Conservation (phyloP, 345 rosid species). For the Triadica sebifera region DNA sequence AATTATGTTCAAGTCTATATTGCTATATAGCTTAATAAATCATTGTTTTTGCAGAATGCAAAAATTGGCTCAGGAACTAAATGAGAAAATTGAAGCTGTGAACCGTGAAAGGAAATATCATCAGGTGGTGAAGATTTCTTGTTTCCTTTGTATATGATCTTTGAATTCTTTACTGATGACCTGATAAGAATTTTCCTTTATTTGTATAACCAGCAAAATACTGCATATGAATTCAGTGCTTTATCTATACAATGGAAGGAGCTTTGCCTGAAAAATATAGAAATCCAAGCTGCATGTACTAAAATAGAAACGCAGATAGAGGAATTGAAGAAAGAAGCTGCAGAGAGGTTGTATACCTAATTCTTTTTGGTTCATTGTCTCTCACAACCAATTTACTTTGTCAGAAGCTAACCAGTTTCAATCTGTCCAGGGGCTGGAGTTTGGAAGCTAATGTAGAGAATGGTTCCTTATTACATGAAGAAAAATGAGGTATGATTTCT, state of each 20-base stretch:
- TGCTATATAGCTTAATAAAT: background rate
- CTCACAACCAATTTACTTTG: constrained; percentile 2
- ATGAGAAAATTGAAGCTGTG: constrained; percentile 81
- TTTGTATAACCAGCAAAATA: constrained; percentile 61
- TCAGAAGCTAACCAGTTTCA: constrained; percentile 21
- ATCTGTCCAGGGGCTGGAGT: constrained; percentile 67
- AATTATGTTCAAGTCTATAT: background rate
- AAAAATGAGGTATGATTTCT: constrained; percentile 25
- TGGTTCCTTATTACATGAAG: constrained; percentile 33
- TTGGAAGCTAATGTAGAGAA: constrained; percentile 61
- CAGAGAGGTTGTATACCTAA: constrained; percentile 53
- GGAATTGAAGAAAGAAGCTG: constrained; percentile 63
- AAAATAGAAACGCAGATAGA: constrained; percentile 55
- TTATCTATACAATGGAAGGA: too few species aligned
- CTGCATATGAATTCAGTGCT: constrained; percentile 85
- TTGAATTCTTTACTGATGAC: constrained; percentile 5
- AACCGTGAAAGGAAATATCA: constrained; percentile 92
- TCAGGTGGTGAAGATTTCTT: constrained; percentile 55
- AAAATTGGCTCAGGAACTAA: constrained; percentile 71
- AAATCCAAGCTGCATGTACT: constrained; percentile 75
- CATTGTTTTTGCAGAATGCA: constrained; percentile 56
- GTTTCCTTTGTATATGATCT: background rate
- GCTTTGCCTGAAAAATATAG: constrained; percentile 79
- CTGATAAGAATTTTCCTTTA: constrained; percentile 16
- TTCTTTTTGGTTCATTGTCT: constrained; percentile 8